These are phyloP conservation scores for Trichoderma orchidacearum DNA, from an alignment of 495 filamentous ascomycete species.

Conservation along the genomic window DNA sequence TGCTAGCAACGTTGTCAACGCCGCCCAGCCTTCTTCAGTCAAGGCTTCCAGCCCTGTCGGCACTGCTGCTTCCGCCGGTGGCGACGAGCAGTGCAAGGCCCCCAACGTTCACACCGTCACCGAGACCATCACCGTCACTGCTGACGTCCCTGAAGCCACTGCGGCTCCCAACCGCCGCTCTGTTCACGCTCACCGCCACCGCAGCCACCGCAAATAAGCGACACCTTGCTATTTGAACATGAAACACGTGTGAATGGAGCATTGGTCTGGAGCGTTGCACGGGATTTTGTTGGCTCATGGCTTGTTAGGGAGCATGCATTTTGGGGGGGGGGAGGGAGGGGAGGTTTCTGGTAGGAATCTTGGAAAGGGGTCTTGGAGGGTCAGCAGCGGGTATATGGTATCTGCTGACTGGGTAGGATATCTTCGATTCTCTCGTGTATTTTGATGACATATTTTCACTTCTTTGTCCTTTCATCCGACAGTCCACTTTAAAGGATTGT, in stretches of 20 bases:
- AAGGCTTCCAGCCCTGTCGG: background rate
- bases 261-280: background rate
- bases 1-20: background rate
- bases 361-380: background rate
- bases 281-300: background rate
- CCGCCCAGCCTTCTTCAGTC: background rate
- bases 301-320: too few relatives aligned
- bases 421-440: background rate
- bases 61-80: slow-evolving; percentile 5
- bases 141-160: background rate
- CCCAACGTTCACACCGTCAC: slow-evolving; percentile 28
- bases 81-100: slow-evolving; percentile 22
- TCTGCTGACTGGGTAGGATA: background rate
- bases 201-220: slow-evolving; percentile 2
- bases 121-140: slow-evolving; percentile 28
- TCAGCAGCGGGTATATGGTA: background rate
- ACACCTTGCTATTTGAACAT: too few relatives aligned
- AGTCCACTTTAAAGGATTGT: background rate
- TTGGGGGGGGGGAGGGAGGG: too few relatives aligned
- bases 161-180: slow-evolving; percentile 5
- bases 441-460: background rate
- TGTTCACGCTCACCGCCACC: slow-evolving; percentile 12
- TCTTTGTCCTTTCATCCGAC: background rate
- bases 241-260: background rate
- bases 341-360: background rate